Evolutionary conservation across 1,284 basidiomycete species (phyloP), one percentile per base, ranked within the genome.

Genomic region (Tilletia indica): DNA sequence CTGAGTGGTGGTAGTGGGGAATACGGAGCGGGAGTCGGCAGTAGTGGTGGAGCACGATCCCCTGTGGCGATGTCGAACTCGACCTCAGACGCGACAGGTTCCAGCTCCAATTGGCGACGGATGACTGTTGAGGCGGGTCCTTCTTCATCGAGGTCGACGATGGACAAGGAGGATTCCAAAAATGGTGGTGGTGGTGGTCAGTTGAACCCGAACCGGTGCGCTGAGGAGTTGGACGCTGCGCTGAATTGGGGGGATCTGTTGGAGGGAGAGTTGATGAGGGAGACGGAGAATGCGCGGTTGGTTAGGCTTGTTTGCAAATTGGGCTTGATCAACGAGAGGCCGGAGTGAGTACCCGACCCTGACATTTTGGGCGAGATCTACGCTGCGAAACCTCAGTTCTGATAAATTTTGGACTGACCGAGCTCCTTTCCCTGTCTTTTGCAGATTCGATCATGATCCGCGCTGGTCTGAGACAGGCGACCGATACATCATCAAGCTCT

Each of bases 391-490:
- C 25, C 69, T 64, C 21, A 71, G 58, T 67, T 72, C 76, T 64
- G 71, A 12, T 1, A 45, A 45, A 1, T 0, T 45, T 14, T 45
- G 1, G 14, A 45, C 42, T 45, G 42, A 45, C 42, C 42, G 14
- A 31, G 2, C 25, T 2, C 2, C 25, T 31, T 0, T 31, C 11
- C 56, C n/a, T 68, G 4, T 39, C 45, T 71, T 4, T 36, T 12
- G 47, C 77, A 94, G 94, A 81, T 98, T 98, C 81, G 93, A 96
- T 68, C 91, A 93, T 69, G 96, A 98, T 82, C 90, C 93, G 1
- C 89, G 94, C 11, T 99, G 96, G 96, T 94, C 94, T 8, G 97
- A 99, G 84, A 97, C 96, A 1, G 97, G 97, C 14, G 97, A 99
- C 83, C 88, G 95, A 72, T 99, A 99, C 84, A 93, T 99, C 80